Percentiles rank a stretch among this genome's conserved stretches.
Conservation (phyloP, 2,329 filamentous ascomycete genomes). For the Graphilbum ipis-grandicollis region DNA sequence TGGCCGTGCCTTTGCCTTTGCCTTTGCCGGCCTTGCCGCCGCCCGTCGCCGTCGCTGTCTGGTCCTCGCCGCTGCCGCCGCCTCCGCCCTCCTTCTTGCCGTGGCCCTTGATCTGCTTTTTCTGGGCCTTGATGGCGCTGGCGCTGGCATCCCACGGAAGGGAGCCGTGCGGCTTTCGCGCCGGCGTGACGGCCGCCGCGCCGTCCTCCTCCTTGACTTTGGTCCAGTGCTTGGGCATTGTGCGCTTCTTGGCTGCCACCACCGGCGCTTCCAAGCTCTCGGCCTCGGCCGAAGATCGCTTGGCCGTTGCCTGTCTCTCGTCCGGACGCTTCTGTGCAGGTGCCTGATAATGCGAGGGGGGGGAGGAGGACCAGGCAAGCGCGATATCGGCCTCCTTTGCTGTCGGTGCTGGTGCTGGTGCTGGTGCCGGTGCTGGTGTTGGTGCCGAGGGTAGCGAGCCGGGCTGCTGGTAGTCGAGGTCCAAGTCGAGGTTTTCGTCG, state of each 20-base stretch:
- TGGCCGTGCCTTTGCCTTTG: slow-evolving; percentile 26
- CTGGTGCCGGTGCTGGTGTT: slow-evolving; percentile 7
- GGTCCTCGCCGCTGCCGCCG: slow-evolving; percentile 19
- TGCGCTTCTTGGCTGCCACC: slow-evolving; percentile 40
- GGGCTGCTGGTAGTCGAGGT: slow-evolving; percentile 48
- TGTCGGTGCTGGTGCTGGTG: slow-evolving; percentile 7
- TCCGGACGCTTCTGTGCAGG: slow-evolving; percentile 11
- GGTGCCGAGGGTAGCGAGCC: slow-evolving; percentile 12
- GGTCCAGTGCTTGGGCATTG: slow-evolving; percentile 36
- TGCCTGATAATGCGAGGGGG: slow-evolving; percentile 28
- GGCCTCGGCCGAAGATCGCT: slow-evolving; percentile 1
- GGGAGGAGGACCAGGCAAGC: slow-evolving; percentile 59
- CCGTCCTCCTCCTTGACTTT: slow-evolving; percentile 17
- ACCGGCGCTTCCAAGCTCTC: slow-evolving; percentile 24
- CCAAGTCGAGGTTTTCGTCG: slow-evolving; percentile 58
- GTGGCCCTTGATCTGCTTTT: slow-evolving; percentile 53
- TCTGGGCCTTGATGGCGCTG: slow-evolving; percentile 60
- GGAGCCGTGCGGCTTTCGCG: slow-evolving; percentile 16
- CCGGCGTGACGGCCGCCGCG: slow-evolving; percentile 14
- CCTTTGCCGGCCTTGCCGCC: not conserved
- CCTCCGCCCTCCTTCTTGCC: slow-evolving; percentile 28
- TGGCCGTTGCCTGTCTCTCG: not conserved
- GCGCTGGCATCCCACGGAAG: slow-evolving; percentile 55
- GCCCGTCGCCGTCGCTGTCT: not conserved
- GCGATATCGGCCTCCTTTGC: not conserved